Percentiles rank a stretch among this genome's conserved stretches.
These are phyloP conservation scores for Dendryphion nanum DNA, from an alignment of 2,329 filamentous ascomycete genomes.

Conservation along the genomic window DNA sequence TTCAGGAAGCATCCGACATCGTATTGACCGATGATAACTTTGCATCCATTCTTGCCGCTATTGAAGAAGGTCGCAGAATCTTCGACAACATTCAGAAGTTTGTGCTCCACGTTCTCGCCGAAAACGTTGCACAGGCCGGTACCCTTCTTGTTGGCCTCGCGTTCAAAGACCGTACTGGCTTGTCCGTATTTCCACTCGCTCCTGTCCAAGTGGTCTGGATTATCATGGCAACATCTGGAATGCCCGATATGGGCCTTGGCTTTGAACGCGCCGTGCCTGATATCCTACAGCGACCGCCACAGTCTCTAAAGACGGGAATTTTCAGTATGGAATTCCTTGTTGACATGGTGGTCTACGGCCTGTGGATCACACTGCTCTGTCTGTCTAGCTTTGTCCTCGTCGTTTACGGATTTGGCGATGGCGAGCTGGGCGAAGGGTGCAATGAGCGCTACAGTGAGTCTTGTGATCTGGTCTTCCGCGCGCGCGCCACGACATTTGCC, in stretches of 20 bases:
- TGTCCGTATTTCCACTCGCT: constrained; percentile 82
- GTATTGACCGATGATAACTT: constrained; percentile 88
- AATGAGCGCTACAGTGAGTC: constrained; percentile 30
- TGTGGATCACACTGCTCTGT: constrained; percentile 33
- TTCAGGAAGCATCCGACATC: constrained; percentile 74
- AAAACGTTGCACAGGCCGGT: constrained; percentile 82
- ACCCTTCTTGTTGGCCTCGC: constrained; percentile 77
- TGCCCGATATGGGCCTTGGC: constrained; percentile 85
- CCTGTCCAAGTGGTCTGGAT: constrained; percentile 90
- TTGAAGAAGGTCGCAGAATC: constrained; percentile 79
- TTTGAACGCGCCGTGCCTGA: constrained; percentile 73
- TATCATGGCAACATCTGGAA: constrained; percentile 86
- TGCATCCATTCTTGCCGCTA: constrained; percentile 78
- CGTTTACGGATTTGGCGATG: constrained; percentile 34
- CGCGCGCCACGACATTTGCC: constrained; percentile 70
- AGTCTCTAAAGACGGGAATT: constrained; percentile 51
- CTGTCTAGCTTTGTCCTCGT: constrained; percentile 36
- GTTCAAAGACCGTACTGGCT: constrained; percentile 69
- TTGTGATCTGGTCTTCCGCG: constrained; percentile 43
- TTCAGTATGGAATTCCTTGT: constrained; percentile 38
- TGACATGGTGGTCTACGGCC: constrained; percentile 40
- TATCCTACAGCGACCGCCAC: constrained; percentile 78
- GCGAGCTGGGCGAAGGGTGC: constrained; percentile 31
- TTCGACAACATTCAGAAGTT: constrained; percentile 91
- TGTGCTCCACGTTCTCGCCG: constrained; percentile 69